Conservation (phyloP, 164 flowering plant genomes). For the Buxus sempervirens region DNA sequence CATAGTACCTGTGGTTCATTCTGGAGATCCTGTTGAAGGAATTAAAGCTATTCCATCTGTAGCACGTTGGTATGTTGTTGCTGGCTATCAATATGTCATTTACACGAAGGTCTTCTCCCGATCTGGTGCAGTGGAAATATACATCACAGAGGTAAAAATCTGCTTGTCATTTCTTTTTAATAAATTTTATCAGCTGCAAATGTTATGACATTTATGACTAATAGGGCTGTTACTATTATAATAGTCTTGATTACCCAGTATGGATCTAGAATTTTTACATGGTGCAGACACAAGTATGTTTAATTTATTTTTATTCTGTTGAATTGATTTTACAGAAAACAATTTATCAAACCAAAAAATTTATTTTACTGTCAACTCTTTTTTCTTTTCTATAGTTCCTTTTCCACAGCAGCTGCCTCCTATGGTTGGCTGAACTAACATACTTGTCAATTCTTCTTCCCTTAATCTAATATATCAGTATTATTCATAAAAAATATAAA, state of each 20-base stretch:
- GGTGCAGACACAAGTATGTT: background rate
- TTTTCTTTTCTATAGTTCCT: too few relatives aligned
- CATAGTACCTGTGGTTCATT: constrained; percentile 49
- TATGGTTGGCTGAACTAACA: too few relatives aligned
- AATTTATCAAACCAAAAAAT: background rate
- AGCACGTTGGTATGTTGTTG: constrained; percentile 61
- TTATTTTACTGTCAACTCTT: too few relatives aligned
- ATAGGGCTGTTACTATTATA: background rate
- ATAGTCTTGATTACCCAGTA: background rate
- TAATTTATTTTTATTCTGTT: background rate
- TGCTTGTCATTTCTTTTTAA: background rate
- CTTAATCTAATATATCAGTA: too few relatives aligned
- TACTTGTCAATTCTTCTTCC: too few relatives aligned
- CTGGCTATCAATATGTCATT: constrained; percentile 63
- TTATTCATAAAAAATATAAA: too few relatives aligned
- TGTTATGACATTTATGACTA: background rate
- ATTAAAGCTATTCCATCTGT: constrained; percentile 40
- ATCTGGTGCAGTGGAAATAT: constrained; percentile 56
- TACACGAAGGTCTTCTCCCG: constrained; percentile 65
- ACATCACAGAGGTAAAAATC: constrained; percentile 59
- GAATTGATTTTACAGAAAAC: background rate
- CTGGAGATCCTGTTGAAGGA: constrained; percentile 56
- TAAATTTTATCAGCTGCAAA: background rate
- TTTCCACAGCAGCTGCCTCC: too few relatives aligned
- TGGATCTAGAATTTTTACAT: background rate